phyloP scores from a whole-genome alignment of 306 rosid genomes.

The Biancaea sappan region DNA sequence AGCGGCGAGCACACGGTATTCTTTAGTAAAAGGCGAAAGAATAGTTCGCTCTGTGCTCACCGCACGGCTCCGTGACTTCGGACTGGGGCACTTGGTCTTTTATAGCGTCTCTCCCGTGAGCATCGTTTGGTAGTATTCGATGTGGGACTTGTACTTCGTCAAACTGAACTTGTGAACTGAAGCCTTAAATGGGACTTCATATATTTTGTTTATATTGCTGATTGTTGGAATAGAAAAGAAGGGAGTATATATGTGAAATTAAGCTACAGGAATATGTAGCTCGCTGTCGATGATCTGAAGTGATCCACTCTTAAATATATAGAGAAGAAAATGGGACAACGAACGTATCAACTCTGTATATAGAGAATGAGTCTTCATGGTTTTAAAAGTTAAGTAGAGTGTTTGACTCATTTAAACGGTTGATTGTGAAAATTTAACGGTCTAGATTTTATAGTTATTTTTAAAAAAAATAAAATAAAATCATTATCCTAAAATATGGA shows the following conservation, averaged over 20 bases:
- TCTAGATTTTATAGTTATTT: too few relatives aligned
- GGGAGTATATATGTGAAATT: not conserved
- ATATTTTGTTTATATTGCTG: too few relatives aligned
- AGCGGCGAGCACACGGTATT: conserved; percentile 37
- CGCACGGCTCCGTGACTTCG: not conserved
- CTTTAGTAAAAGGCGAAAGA: conserved; percentile 37
- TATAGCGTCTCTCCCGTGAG: not conserved
- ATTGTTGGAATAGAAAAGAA: too few relatives aligned
- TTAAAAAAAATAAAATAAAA: too few relatives aligned
- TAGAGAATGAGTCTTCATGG: too few relatives aligned
- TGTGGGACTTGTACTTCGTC: conserved; percentile 1
- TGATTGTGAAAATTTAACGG: too few relatives aligned
- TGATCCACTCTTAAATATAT: not conserved
- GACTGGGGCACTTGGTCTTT: not conserved
- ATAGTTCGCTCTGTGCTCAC: conserved; percentile 17
- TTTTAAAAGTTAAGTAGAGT: too few relatives aligned
- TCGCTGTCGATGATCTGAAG: not conserved
- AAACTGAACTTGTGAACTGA: not conserved
- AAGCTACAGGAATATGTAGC: not conserved
- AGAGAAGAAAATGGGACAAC: too few relatives aligned
- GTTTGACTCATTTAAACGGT: too few relatives aligned
- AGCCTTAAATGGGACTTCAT: not conserved
- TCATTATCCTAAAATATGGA: too few relatives aligned
- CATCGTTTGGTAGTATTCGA: not conserved
- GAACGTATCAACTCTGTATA: too few relatives aligned